These are phyloP conservation scores for Fraxinus floribunda DNA, from an alignment of 305 asterid species.

Conservation along the genomic window DNA sequence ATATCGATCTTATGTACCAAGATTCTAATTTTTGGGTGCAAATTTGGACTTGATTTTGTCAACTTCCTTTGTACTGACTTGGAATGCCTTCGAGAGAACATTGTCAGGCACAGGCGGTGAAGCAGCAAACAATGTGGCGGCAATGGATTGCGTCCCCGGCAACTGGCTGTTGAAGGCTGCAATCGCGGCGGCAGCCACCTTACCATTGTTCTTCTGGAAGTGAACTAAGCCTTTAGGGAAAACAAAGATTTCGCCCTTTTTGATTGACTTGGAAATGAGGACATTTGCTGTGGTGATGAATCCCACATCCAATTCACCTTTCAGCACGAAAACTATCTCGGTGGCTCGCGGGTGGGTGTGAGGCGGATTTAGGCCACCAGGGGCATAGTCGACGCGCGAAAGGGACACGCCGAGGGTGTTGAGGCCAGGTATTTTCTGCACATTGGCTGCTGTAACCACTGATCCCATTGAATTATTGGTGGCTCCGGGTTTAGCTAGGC, in stretches of 20 bases:
- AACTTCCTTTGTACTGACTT: conserved; percentile 21
- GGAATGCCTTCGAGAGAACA: conserved; percentile 26
- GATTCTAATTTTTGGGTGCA: conserved; percentile 19
- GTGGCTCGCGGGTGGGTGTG: conserved; percentile 32
- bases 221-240: conserved; percentile 28
- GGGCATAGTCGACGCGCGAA: conserved; percentile 29
- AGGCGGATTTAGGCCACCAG: conserved; percentile 28
- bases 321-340: conserved; percentile 21
- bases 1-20: neutral
- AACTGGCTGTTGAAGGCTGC: conserved; percentile 28
- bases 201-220: conserved; percentile 27
- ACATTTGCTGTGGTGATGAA: conserved; percentile 31
- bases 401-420: conserved; percentile 31
- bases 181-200: conserved; percentile 19
- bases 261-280: conserved; percentile 17
- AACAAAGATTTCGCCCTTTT: conserved; percentile 22
- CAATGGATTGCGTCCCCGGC: conserved; percentile 24
- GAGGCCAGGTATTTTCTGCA: conserved; percentile 22
- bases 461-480: conserved; percentile 22
- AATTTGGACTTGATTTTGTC: conserved; percentile 25
- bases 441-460: conserved; percentile 20
- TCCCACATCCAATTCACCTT: conserved; percentile 25
- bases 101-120: conserved; percentile 24
- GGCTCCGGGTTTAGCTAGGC: conserved; percentile 19
- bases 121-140: conserved; percentile 25